Evolutionary conservation across 306 rosid species (phyloP).

Genomic region (Phaseolus lunatus): DNA sequence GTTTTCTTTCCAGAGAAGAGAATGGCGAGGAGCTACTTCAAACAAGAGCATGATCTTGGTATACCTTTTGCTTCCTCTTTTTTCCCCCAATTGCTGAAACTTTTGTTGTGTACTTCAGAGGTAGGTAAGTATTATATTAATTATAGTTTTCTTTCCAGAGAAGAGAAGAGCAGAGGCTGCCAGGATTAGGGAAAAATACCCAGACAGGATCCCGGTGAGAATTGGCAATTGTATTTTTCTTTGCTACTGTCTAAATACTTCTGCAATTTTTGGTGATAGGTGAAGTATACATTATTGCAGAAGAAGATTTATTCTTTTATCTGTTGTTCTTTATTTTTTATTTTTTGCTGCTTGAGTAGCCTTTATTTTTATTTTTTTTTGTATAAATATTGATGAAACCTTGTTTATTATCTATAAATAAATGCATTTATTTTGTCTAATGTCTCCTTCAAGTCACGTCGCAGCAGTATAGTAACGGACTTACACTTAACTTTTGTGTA

Average conservation of each 20-base stretch:
- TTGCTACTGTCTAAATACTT: background rate
- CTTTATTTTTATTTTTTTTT: background rate
- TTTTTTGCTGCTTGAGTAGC: background rate
- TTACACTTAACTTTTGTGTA: conserved; percentile 8
- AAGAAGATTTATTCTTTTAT: conserved; percentile 8
- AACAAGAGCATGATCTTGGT: conserved; percentile 93
- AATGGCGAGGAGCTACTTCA: conserved; percentile 87
- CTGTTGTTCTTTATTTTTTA: background rate
- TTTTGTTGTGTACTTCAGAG: conserved; percentile 24
- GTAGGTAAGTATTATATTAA: background rate
- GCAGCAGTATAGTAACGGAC: conserved; percentile 3
- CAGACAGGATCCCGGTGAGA: conserved; percentile 86
- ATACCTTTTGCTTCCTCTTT: background rate
- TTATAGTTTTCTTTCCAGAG: conserved; percentile 55
- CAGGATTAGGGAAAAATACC: conserved; percentile 83
- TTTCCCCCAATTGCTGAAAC: background rate
- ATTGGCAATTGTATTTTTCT: background rate
- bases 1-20: conserved; percentile 66
- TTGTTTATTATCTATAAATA: conserved; percentile 9
- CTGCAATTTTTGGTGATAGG: conserved; percentile 19
- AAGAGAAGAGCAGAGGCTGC: conserved; percentile 86
- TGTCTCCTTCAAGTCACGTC: conserved; percentile 4
- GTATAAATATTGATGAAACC: background rate
- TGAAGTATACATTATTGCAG: conserved; percentile 13
- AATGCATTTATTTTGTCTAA: conserved; percentile 13